Evolutionary conservation across 768 basidiomycete genomes (phyloP).

Genomic region (Xerocomus spinulosus): DNA sequence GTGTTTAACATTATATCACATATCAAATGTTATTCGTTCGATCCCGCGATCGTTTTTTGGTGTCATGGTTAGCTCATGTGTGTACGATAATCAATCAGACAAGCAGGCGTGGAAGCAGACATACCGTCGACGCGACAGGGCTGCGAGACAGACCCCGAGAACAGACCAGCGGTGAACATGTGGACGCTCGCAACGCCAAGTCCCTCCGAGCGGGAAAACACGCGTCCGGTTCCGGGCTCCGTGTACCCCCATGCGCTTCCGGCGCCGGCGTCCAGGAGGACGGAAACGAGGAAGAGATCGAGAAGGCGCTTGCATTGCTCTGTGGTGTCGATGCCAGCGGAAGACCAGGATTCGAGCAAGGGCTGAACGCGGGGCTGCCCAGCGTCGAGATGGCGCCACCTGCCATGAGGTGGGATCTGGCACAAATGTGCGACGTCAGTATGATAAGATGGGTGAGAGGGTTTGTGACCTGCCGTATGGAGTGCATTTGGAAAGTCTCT

Average conservation of each 20-base stretch:
- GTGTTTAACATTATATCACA: not conserved
- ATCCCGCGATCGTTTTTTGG: constrained; percentile 2
- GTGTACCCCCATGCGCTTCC: constrained; percentile 77
- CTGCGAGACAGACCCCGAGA: constrained; percentile 57
- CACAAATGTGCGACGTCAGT: not conserved
- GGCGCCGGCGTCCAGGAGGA: constrained; percentile 92
- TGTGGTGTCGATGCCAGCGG: constrained; percentile 37
- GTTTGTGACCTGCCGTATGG: constrained; percentile 42
- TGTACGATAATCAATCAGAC: not conserved
- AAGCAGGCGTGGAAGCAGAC: not conserved
- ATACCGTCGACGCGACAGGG: constrained; percentile 78
- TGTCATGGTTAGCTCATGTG: not conserved
- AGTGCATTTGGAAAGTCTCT: constrained; percentile 77
- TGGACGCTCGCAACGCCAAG: constrained; percentile 85
- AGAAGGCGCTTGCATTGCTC: constrained; percentile 72
- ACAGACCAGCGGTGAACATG: constrained; percentile 84
- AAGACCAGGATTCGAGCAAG: constrained; percentile 54
- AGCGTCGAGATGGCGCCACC: constrained; percentile 86
- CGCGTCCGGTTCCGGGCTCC: constrained; percentile 50
- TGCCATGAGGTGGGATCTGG: constrained; percentile 82
- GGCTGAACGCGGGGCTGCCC: constrained; percentile 60
- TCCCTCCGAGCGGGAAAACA: constrained; percentile 70
- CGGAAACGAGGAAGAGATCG: constrained; percentile 87
- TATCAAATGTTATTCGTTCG: not conserved
- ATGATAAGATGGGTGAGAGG: not conserved